Evolutionary conservation across 2,329 filamentous ascomycete genomes (phyloP).

Genomic region (Pseudovirgaria hyperparasitica): DNA sequence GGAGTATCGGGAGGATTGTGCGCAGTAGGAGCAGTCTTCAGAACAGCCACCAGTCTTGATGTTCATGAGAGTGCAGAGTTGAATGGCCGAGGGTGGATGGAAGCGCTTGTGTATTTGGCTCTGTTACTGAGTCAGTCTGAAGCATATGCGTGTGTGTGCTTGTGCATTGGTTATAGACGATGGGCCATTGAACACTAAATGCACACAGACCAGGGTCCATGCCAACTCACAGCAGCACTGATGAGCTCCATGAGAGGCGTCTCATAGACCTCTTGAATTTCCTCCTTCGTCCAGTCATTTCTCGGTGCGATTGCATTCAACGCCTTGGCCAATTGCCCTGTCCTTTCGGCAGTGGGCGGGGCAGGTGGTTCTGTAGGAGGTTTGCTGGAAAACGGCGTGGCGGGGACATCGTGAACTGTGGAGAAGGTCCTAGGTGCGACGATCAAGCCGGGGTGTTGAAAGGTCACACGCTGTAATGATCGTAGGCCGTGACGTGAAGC

Average conservation of each 20-base stretch:
- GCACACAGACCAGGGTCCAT: no score
- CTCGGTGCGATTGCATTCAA: conserved; percentile 48
- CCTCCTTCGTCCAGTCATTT: conserved; percentile 67
- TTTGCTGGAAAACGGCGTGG: conserved; percentile 16
- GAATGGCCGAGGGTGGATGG: conserved; percentile 71
- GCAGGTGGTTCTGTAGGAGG: no score
- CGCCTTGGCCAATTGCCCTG: no score
- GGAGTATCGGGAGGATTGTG: conserved; percentile 70
- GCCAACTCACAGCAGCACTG: conserved; percentile 56
- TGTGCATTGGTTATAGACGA: no score
- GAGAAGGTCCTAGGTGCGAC: conserved; percentile 19
- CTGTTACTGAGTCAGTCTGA: conserved; percentile 35
- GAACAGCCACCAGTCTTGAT: conserved; percentile 90
- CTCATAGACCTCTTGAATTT: conserved; percentile 72
- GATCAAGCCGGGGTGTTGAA: no score
- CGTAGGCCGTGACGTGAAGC: no score
- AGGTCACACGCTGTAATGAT: no score
- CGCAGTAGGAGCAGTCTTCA: conserved; percentile 89
- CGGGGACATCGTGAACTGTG: conserved; percentile 18
- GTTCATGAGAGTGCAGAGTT: conserved; percentile 92
- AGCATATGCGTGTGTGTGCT: no score
- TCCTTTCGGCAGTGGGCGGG: no score
- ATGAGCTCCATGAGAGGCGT: conserved; percentile 69
- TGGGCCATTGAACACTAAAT: no score
- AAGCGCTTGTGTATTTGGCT: conserved; percentile 69